These are phyloP conservation scores for Boletellus dicymbophilus DNA, from an alignment of 1,284 basidiomycete species.

Conservation along the genomic window DNA sequence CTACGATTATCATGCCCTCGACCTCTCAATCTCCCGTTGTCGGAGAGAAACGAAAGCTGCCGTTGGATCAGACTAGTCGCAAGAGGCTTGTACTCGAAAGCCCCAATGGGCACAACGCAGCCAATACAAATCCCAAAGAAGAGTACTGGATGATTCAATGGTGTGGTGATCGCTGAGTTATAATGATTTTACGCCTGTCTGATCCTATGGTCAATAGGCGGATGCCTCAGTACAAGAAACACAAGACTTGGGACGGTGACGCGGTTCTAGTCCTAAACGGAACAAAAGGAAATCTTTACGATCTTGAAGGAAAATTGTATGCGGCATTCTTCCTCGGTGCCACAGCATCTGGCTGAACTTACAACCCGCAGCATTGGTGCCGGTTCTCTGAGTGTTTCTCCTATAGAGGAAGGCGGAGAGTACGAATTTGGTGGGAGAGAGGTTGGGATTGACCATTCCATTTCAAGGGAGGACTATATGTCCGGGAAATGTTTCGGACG, in stretches of 20 bases:
- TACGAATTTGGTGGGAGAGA: slow-evolving; percentile 70
- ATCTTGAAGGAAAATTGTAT: slow-evolving; percentile 63
- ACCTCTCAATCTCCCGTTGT: slow-evolving; percentile 13
- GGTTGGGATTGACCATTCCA: slow-evolving; percentile 61
- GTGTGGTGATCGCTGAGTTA: slow-evolving; percentile 35
- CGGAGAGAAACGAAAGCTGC: slow-evolving; percentile 32
- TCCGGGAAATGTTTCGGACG: slow-evolving; percentile 65
- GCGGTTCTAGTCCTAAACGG: slow-evolving; percentile 61
- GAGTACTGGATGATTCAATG: slow-evolving; percentile 74
- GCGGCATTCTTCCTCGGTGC: slow-evolving; percentile 17
- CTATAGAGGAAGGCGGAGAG: slow-evolving; percentile 50
- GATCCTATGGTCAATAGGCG: slow-evolving; percentile 49
- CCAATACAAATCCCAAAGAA: slow-evolving; percentile 20
- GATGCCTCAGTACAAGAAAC: slow-evolving; percentile 78
- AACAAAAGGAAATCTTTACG: slow-evolving; percentile 54
- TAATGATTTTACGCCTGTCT: slow-evolving; percentile 2
- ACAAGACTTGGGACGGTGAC: slow-evolving; percentile 93
- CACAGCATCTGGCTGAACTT: slow-evolving; percentile 5
- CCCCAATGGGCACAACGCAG: slow-evolving; percentile 11
- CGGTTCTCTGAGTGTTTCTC: slow-evolving; percentile 40
- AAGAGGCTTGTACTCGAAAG: slow-evolving; percentile 38
- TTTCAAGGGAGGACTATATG: slow-evolving; percentile 59
- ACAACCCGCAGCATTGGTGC: slow-evolving; percentile 37
- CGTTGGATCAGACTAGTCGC: slow-evolving; percentile 29
- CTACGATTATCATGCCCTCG: slow-evolving; percentile 15